These are phyloP conservation scores for Amanita phalloides DNA, from an alignment of 768 basidiomycete species.

Conservation along the genomic window DNA sequence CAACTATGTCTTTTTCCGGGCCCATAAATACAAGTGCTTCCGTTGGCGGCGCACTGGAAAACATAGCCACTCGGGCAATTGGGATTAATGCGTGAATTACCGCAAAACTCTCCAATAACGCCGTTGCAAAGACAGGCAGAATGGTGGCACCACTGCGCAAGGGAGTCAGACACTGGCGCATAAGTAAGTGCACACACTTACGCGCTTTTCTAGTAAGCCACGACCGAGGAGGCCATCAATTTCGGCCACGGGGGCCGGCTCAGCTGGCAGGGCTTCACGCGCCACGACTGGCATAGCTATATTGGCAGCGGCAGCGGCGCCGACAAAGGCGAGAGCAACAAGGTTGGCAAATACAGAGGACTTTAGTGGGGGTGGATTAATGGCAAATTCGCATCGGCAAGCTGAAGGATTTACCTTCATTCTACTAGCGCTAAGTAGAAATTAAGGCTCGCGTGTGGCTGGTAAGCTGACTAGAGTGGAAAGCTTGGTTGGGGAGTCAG, in stretches of 20 bases:
- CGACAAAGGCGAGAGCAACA: constrained; percentile 8
- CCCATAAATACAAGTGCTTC: neutral
- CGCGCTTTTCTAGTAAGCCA: neutral
- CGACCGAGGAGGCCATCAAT: neutral
- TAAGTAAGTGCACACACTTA: neutral
- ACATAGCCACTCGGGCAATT: constrained; percentile 11
- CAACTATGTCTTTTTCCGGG: neutral
- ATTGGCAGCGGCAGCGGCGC: constrained; percentile 7
- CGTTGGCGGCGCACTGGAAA: constrained; percentile 10
- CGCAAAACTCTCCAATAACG: constrained; percentile 10
- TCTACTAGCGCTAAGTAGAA: neutral
- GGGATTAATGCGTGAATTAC: constrained; percentile 10
- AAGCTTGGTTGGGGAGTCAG: too few species aligned
- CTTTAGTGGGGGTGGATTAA: constrained; percentile 1
- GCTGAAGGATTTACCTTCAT: neutral
- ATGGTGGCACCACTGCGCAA: neutral
- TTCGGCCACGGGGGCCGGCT: constrained; percentile 6
- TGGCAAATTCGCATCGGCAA: too few species aligned
- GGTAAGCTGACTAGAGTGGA: too few species aligned
- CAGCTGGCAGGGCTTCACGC: constrained; percentile 9
- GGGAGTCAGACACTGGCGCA: neutral
- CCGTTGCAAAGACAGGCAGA: neutral
- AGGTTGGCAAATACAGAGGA: constrained; percentile 7
- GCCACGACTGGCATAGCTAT: constrained; percentile 4
- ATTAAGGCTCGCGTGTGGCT: neutral